phyloP scores from a whole-genome alignment of 108 stramenopile genomes.

The Nannochloropsis salina region DNA sequence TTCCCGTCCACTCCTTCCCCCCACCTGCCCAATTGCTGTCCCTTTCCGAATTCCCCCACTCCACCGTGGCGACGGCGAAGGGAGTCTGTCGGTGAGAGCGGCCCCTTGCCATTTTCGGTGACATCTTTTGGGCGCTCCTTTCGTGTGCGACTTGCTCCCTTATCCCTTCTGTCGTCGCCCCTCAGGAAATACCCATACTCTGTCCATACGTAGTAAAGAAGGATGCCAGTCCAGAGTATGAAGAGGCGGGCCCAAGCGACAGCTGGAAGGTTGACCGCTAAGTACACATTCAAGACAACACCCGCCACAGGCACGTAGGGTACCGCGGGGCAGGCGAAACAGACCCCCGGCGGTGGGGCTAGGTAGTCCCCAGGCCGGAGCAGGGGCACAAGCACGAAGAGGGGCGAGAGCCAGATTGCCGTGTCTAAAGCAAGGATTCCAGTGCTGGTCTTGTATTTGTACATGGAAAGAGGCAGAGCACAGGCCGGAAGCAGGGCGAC shows the following conservation, averaged over 20 bases:
- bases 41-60: no score
- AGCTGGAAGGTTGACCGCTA: neutral
- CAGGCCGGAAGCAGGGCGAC: neutral
- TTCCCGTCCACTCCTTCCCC: neutral
- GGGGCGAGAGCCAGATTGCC: neutral
- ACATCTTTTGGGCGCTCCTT: no score
- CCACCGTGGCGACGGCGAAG: no score
- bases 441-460: neutral
- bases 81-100: no score
- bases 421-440: neutral
- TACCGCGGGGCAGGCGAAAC: neutral
- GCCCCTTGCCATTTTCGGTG: no score
- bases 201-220: neutral
- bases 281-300: neutral
- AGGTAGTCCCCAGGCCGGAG: neutral
- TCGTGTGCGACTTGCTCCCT: no score
- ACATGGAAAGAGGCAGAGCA: neutral
- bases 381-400: neutral
- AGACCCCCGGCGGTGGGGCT: neutral
- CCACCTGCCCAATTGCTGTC: neutral
- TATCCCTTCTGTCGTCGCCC: no score
- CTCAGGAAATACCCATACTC: neutral
- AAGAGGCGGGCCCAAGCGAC: neutral
- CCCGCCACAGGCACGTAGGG: conserved; percentile 1
- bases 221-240: neutral